Conservation (phyloP, 1,284 basidiomycete species). For the Cerioporus squamosus region DNA sequence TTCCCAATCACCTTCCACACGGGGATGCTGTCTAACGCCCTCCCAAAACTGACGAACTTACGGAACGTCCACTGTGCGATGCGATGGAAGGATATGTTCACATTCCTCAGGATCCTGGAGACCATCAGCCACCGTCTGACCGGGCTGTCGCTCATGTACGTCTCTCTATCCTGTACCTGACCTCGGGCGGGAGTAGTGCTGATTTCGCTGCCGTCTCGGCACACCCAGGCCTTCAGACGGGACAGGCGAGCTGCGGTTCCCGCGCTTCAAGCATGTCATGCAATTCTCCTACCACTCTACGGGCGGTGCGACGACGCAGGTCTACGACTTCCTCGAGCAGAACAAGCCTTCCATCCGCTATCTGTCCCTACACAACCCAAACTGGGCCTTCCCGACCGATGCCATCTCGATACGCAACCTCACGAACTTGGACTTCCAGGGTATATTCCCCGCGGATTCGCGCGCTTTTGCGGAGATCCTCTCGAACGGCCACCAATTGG, state of each 20-base stretch:
- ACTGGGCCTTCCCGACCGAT: constrained; percentile 60
- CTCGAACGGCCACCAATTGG: constrained; percentile 61
- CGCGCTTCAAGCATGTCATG: constrained; percentile 59
- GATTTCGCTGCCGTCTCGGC: not conserved
- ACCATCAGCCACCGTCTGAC: constrained; percentile 52
- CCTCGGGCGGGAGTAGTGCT: not conserved
- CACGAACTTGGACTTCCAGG: constrained; percentile 63
- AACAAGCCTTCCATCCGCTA: constrained; percentile 59
- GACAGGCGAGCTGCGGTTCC: constrained; percentile 53
- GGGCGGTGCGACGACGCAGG: constrained; percentile 41
- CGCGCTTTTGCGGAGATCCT: constrained; percentile 63
- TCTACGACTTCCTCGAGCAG: constrained; percentile 54
- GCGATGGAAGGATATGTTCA: constrained; percentile 53
- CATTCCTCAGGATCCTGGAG: constrained; percentile 57
- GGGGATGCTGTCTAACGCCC: constrained; percentile 72
- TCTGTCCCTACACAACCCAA: constrained; percentile 55
- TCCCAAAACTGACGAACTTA: constrained; percentile 63
- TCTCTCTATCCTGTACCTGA: constrained; percentile 14
- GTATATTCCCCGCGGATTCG: constrained; percentile 53
- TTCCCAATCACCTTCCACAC: constrained; percentile 66
- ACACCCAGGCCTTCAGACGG: constrained; percentile 51
- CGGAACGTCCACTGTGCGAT: constrained; percentile 66
- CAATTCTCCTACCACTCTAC: constrained; percentile 57
- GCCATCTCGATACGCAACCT: constrained; percentile 63
- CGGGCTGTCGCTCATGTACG: constrained; percentile 58